These are phyloP conservation scores for Prunus campanulata DNA, from an alignment of 306 rosid species.

Conservation along the genomic window DNA sequence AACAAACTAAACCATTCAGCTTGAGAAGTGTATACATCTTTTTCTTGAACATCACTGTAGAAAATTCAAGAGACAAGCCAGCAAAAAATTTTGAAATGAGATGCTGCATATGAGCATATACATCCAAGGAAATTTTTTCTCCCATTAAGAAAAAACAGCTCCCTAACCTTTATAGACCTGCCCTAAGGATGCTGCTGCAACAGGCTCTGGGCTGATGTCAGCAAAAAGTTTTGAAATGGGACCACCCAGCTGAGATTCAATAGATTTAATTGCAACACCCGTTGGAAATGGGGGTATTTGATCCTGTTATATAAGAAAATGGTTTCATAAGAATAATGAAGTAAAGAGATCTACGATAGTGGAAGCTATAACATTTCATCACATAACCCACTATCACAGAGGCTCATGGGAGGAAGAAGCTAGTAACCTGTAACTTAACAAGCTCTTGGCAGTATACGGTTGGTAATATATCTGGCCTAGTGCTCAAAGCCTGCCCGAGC, in stretches of 20 bases:
- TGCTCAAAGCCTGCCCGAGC: conserved; percentile 99
- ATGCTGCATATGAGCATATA: too few relatives aligned
- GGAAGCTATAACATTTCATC: neutral
- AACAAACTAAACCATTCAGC: conserved; percentile 35
- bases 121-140: neutral
- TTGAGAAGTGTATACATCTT: conserved; percentile 32
- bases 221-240: conserved; percentile 65
- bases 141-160: neutral
- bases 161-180: conserved; percentile 91
- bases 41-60: neutral
- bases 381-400: conserved; percentile 11
- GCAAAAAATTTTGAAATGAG: too few relatives aligned
- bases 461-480: conserved; percentile 88
- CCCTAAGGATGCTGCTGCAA: conserved; percentile 97
- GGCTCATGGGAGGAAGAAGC: conserved; percentile 23
- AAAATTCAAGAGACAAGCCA: too few relatives aligned
- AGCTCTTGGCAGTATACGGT: conserved; percentile 87
- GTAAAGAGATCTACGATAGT: neutral
- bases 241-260: conserved; percentile 74
- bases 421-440: conserved; percentile 73
- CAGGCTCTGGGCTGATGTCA: conserved; percentile 72
- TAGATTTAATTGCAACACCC: conserved; percentile 63
- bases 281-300: conserved; percentile 96
- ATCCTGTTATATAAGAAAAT: conserved; percentile 44
- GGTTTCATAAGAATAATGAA: conserved; percentile 1